Conservation (phyloP, 192 early-diverging fungal species). For the Backusella parvicylindrica region DNA sequence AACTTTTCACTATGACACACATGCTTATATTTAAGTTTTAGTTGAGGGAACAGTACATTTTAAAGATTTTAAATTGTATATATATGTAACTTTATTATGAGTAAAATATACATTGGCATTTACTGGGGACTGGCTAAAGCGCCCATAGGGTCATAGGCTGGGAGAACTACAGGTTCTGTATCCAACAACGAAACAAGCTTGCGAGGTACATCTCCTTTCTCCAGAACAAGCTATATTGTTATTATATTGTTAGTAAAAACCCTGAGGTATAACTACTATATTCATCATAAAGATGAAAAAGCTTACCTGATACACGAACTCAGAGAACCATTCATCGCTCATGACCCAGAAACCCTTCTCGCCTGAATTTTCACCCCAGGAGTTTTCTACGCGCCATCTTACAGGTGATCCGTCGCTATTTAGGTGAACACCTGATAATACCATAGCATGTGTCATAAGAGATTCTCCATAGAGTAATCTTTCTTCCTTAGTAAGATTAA, state of each 20-base stretch:
- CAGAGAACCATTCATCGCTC: constrained; percentile 74
- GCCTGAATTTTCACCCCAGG: constrained; percentile 44
- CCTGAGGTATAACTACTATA: no score
- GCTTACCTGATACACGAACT: constrained; percentile 68
- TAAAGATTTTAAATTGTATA: no score
- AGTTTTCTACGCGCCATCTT: constrained; percentile 78
- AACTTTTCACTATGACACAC: no score
- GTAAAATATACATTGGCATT: no score
- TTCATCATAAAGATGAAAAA: no score
- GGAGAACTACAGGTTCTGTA: constrained; percentile 60
- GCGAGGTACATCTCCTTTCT: constrained; percentile 60
- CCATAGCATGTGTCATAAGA: constrained; percentile 81
- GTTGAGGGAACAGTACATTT: no score
- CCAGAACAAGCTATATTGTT: constrained; percentile 65
- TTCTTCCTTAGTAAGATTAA: constrained; percentile 62
- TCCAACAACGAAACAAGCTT: constrained; percentile 61
- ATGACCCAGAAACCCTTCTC: constrained; percentile 75
- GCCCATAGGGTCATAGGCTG: constrained; percentile 83
- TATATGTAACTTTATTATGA: no score
- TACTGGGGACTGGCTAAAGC: no score
- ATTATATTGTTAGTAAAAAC: no score
- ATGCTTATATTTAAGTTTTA: no score
- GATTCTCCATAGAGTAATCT: constrained; percentile 70
- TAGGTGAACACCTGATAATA: constrained; percentile 73
- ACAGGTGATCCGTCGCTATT: constrained; percentile 58